A percentile compares a stretch with the other conserved stretches of the same genome.
Evolutionary conservation across 176 grass and related monocot genomes (phyloP).

Genomic region (Carex littledalei): DNA sequence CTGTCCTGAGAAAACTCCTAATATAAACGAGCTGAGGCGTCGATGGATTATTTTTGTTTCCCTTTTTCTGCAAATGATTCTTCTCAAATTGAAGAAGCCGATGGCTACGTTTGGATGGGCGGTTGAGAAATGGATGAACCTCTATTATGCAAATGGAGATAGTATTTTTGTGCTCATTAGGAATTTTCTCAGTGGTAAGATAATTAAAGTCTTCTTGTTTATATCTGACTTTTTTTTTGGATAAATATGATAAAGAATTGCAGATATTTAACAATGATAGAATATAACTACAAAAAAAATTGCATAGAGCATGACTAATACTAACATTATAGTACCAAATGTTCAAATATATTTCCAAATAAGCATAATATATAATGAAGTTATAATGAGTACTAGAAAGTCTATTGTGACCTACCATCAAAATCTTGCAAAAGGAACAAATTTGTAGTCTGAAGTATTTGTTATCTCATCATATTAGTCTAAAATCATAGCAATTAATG

Average conservation of each 20-base stretch:
- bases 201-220: background rate
- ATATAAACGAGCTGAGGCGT: conserved; percentile 27
- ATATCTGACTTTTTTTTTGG: background rate
- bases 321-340: background rate
- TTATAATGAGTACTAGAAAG: background rate
- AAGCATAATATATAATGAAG: background rate
- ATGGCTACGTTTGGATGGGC: conserved; percentile 39
- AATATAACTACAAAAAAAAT: background rate
- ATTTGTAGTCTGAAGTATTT: background rate
- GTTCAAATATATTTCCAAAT: background rate
- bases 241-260: background rate
- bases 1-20: conserved; percentile 35
- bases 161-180: conserved; percentile 29
- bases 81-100: conserved; percentile 47
- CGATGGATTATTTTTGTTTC: conserved; percentile 57
- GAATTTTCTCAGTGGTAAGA: conserved; percentile 45
- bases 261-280: background rate
- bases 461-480: background rate
- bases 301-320: background rate
- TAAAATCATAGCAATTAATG: background rate
- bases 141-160: conserved; percentile 51
- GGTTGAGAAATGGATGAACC: conserved; percentile 68
- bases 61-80: conserved; percentile 48
- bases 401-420: background rate
- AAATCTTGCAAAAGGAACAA: background rate